These are phyloP conservation scores for Stygiomarasmius scandens DNA, from an alignment of 1,284 basidiomycete genomes.

Conservation along the genomic window DNA sequence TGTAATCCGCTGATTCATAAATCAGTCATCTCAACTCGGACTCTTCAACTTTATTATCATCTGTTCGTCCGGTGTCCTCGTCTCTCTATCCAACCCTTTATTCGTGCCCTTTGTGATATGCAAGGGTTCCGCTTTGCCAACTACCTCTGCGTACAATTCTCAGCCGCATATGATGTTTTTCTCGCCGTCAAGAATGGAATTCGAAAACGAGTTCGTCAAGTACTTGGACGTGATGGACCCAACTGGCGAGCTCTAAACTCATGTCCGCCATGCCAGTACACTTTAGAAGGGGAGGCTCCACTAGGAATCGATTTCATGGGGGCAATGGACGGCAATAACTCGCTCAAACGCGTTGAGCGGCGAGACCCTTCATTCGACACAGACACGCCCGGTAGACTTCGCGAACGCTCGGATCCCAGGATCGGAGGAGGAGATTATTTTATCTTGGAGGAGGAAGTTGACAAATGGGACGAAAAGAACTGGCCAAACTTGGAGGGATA, in stretches of 20 bases:
- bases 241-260: not conserved
- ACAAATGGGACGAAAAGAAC: constrained; percentile 1
- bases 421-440: constrained; percentile 4
- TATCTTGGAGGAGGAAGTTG: not conserved
- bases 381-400: too few species aligned
- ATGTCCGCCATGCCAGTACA: not conserved
- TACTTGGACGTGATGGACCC: not conserved
- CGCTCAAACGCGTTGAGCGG: not conserved
- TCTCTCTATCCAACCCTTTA: constrained; percentile 6
- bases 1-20: constrained; percentile 4
- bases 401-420: not conserved
- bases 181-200: not conserved
- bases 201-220: not conserved
- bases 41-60: constrained; percentile 2
- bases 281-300: not conserved
- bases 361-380: too few species aligned
- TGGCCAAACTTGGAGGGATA: not conserved
- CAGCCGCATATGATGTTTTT: constrained; percentile 11
- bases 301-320: not conserved
- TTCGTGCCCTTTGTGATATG: constrained; percentile 4
- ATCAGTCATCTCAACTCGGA: not conserved
- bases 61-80: constrained; percentile 8
- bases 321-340: not conserved
- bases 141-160: not conserved
- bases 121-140: constrained; percentile 2